Evolutionary conservation across 371 early-diverging fungal species (phyloP), one percentile per base, ranked within the genome.

Genomic region (Saksenaea vasiformis): DNA sequence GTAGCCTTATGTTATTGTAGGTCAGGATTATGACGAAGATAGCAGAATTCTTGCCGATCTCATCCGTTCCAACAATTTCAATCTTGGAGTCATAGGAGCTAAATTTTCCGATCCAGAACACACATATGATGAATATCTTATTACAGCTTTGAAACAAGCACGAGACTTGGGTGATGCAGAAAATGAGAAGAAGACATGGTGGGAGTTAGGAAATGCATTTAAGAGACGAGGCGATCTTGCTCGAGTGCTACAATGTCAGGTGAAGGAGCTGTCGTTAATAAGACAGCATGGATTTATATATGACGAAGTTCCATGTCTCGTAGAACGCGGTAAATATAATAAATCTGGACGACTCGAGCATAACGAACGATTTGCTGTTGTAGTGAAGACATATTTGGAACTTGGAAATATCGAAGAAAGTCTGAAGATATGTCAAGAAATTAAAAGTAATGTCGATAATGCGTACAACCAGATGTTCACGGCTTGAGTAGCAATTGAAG

Each of bases 121-220:
- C 2, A 47, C 51, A 1, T 73, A 67, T 9, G 61, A 66, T 43
- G 27, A 22, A 0, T 62, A 56, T 38, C 35, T 82, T 1, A 57
- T 36, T 4, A 22, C 27, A 15, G 79, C 80, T 0, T 59, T 72
- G 14, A 55, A 63, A 10, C 14, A 59, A 1, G 77, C 77, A 5
- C 39, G 54, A 7, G 1, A 34, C 11, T 53, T 78, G 5, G 24
- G 56, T 0, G 72, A 75, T 44, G 11, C 24, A 10, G 56, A 58
- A 0, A 65, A 63, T 22, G 68, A 75, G 44, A 74, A 62, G 27
- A 56, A 44, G 14, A 67, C 71, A 0, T 74, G 69, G 69, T 75
- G 75, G 75, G 82, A 82, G 44, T 39, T 77, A 19, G 77, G 70
- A 0, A 75, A 82, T 51, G 17, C 75, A 3, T 70, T 64, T 53